Percentiles rank a stretch among this genome's conserved stretches.
Conservation (phyloP, 2,329 filamentous ascomycete genomes). For the Biscogniauxia sp. region DNA sequence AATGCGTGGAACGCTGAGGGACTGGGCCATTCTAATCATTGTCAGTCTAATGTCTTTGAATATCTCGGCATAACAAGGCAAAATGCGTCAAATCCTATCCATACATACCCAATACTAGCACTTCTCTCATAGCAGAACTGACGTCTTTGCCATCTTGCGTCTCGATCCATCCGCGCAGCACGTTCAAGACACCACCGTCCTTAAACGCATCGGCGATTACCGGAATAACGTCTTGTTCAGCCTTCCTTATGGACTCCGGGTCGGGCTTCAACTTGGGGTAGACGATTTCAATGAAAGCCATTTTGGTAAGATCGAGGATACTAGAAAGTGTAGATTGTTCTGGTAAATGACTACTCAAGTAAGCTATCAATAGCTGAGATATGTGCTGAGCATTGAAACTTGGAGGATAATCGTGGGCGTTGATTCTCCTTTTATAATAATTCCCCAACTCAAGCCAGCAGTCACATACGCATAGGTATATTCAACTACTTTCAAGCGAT, state of each 20-base stretch:
- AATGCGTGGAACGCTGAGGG: constrained; percentile 9
- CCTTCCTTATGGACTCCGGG: constrained; percentile 8
- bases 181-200: constrained; percentile 6
- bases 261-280: constrained; percentile 16
- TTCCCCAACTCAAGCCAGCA: no score
- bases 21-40: constrained; percentile 12
- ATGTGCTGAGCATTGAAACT: no score
- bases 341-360: no score
- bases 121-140: constrained; percentile 5
- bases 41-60: constrained; percentile 4
- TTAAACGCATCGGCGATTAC: constrained; percentile 6
- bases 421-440: no score
- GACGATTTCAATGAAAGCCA: constrained; percentile 18
- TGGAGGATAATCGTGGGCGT: no score
- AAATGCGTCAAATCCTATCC: no score
- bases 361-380: no score
- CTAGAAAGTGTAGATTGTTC: no score
- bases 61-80: neutral
- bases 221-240: neutral
- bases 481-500: no score
- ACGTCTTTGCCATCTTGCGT: constrained; percentile 15
- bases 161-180: constrained; percentile 5
- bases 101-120: constrained; percentile 15
- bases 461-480: no score
- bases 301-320: constrained; percentile 1